Evolutionary conservation across 2,329 filamentous ascomycete genomes (phyloP), one percentile per base, ranked within the genome.

Genomic region (Exserohilum rostratum): DNA sequence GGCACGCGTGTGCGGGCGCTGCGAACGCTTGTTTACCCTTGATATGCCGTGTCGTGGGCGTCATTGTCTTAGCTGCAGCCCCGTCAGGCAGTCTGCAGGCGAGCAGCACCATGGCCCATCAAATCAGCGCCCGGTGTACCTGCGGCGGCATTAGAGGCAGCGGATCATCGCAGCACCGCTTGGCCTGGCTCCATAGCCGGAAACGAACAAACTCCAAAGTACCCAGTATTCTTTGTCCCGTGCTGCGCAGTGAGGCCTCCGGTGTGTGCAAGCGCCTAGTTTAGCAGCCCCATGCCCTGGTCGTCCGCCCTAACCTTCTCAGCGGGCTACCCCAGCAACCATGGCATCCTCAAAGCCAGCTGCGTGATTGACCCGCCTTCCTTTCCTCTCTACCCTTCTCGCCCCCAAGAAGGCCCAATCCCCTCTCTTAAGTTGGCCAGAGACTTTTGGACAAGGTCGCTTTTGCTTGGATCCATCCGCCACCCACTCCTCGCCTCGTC

Each of bases 391-490:
- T 65, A 72, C 63, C 72, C 72, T 75, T 75, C 74, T 74, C 66
- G 69, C 70, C 67, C 69, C 69, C 69, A 68, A 75, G 70, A 74
- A 74, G 72, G 72, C 67, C 46, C 60, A 55, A 57, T 59, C 58
- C 57, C 58, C 65, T 55, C 62, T 57, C 46, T 57, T 60, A 51
- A 60, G 56, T 43, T 55, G 52, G 60, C 66, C 55, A 58, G 60
- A 54, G 55, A 54, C 45, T 52, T 56, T 54, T 60, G 64, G 65
- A 65, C 60, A 59, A 62, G 65, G 5, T 67, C 66, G 65, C 60
- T 46, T 48, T 44, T 46, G 43, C 43, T 46, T 61, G 67, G 68
- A 60, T 37, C 34, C 22, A 25, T 25, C 22, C 22, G 22, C 22
- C 22, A 25, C 4, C 22, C 22, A 25, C 22, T 7, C 4, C 22